These are phyloP conservation scores for Orbilia blumenaviensis DNA, from an alignment of 2,329 filamentous ascomycete genomes.

Conservation along the genomic window DNA sequence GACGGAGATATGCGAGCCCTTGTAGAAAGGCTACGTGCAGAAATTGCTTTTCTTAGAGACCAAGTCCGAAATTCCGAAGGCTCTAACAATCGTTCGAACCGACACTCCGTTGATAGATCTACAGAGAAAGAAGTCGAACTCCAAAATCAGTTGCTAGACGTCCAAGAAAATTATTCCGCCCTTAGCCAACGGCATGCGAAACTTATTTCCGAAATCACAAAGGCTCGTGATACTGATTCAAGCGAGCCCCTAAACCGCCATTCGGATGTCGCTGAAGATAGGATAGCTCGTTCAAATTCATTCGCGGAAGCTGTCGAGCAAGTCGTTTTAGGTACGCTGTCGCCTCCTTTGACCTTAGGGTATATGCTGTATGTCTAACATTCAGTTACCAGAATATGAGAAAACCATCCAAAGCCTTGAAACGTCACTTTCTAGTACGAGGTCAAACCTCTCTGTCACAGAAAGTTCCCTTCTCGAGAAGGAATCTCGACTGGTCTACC, in stretches of 20 bases:
- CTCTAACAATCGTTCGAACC: conserved; percentile 73
- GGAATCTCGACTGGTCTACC: conserved; percentile 90
- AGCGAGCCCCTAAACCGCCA: conserved; percentile 68
- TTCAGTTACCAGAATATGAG: conserved; percentile 76
- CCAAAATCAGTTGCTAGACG: conserved; percentile 90
- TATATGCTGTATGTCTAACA: conserved; percentile 1
- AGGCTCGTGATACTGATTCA: conserved; percentile 76
- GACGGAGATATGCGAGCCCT: conserved; percentile 93
- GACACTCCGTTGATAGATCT: conserved; percentile 65
- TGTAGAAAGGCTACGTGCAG: conserved; percentile 91
- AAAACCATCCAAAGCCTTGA: conserved; percentile 97
- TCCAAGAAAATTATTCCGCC: conserved; percentile 92
- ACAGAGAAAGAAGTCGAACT: conserved; percentile 87
- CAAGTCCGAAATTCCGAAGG: conserved; percentile 88
- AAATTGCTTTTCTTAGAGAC: conserved; percentile 91
- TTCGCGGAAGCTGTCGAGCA: conserved; percentile 96
- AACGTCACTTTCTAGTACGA: conserved; percentile 86
- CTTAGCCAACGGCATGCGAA: conserved; percentile 94
- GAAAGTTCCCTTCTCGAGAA: conserved; percentile 90
- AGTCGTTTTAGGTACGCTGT: conserved; percentile 72
- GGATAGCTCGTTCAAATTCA: conserved; percentile 91
- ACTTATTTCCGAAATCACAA: conserved; percentile 91
- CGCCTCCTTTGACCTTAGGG: too few relatives aligned
- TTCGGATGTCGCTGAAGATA: conserved; percentile 80
- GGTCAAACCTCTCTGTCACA: conserved; percentile 80